A percentile compares a stretch with the other conserved stretches of the same genome.
Conservation (phyloP, 345 rosid species). For the Orychophragmus violaceus region DNA sequence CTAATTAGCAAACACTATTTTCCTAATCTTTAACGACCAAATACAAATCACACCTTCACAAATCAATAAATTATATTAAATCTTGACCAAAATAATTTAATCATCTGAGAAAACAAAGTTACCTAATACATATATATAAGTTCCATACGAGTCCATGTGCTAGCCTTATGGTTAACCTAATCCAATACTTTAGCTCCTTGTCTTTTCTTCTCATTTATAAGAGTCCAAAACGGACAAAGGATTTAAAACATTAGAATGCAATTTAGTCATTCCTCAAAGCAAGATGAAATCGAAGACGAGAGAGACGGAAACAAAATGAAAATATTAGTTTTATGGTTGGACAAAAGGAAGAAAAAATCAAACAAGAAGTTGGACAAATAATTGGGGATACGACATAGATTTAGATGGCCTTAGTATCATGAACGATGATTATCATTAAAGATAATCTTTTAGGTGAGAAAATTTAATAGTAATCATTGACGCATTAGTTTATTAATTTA, state of each 20-base stretch:
- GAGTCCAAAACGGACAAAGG: conserved; percentile 1
- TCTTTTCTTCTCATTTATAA: conserved; percentile 8
- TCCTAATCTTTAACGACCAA: neutral
- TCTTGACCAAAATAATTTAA: too few species aligned
- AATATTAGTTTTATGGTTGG: neutral
- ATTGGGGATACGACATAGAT: neutral
- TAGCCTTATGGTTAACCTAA: conserved; percentile 16
- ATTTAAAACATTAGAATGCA: neutral
- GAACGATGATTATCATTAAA: neutral
- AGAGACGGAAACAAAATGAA: conserved; percentile 4
- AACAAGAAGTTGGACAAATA: neutral
- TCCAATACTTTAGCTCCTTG: conserved; percentile 21
- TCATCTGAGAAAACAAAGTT: conserved; percentile 9
- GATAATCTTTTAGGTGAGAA: conserved; percentile 4
- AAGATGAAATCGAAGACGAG: conserved; percentile 13
- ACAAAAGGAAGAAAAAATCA: neutral
- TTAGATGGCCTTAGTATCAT: neutral
- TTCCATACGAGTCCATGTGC: neutral
- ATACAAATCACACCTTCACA: neutral
- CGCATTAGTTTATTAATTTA: neutral
- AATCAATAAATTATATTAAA: too few species aligned
- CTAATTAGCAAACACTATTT: neutral
- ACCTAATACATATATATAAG: conserved; percentile 17
- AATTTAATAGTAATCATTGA: neutral
- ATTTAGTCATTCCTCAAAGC: conserved; percentile 10